Percentiles rank a stretch among this genome's conserved stretches.
Conservation (phyloP, 139 green algal species). For the Auxenochlorella pyrenoidosa region DNA sequence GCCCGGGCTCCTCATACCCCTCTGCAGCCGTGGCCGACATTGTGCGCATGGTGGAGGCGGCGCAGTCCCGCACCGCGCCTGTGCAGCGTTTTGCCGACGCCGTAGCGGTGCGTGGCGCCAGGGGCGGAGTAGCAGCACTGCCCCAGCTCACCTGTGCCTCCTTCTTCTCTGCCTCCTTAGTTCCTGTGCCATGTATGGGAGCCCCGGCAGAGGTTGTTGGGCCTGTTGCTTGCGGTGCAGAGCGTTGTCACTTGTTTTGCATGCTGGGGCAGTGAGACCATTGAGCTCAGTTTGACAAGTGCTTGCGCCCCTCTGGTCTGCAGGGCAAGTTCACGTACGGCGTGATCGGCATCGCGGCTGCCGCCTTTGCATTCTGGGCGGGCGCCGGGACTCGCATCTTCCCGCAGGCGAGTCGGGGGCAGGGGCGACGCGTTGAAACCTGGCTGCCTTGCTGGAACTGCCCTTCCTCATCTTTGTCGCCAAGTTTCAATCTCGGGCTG, state of each 20-base stretch:
- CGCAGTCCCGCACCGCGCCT: conserved; percentile 77
- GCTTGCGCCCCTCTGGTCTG: too few species aligned
- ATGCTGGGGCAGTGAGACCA: too few species aligned
- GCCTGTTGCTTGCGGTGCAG: background rate
- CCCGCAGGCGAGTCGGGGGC: conserved; percentile 56
- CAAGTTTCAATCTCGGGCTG: background rate
- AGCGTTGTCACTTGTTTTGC: too few species aligned
- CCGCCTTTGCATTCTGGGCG: conserved; percentile 87
- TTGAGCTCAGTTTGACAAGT: too few species aligned
- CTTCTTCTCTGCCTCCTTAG: too few species aligned
- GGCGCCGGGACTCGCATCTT: conserved; percentile 70
- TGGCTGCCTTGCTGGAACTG: too few species aligned
- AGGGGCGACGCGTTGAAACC: too few species aligned
- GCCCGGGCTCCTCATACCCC: background rate
- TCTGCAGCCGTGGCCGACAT: conserved; percentile 83
- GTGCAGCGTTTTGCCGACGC: conserved; percentile 89
- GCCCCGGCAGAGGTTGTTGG: too few species aligned
- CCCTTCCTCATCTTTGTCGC: too few species aligned
- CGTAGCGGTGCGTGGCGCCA: conserved; percentile 33
- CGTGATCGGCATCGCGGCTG: conserved; percentile 79
- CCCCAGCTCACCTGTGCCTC: too few species aligned
- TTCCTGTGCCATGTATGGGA: too few species aligned
- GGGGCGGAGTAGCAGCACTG: too few species aligned
- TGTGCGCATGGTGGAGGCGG: conserved; percentile 82
- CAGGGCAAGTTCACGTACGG: conserved; percentile 79